Percentiles rank a stretch among this genome's conserved stretches.
Conservation (phyloP, 441 rosid genomes). For the Arabidopsis lyrata region DNA sequence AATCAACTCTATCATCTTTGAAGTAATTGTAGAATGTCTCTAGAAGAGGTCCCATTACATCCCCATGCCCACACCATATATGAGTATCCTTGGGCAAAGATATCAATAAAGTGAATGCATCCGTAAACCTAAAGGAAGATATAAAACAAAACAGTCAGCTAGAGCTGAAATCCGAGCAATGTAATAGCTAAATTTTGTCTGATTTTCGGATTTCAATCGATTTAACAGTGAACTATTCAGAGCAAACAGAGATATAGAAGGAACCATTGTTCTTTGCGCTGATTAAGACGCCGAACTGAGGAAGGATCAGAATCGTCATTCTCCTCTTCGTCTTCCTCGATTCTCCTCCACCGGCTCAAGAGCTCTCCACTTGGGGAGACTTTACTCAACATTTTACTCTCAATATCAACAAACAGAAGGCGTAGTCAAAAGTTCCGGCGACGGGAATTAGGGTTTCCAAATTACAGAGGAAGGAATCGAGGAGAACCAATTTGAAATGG, state of each 20-base stretch:
- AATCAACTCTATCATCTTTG: slow-evolving; percentile 71
- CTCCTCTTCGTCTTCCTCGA: slow-evolving; percentile 82
- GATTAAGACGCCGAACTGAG: slow-evolving; percentile 56
- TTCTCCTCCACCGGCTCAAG: slow-evolving; percentile 76
- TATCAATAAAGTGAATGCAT: slow-evolving; percentile 79
- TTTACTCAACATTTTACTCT: slow-evolving; percentile 51
- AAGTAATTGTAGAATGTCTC: slow-evolving; percentile 93
- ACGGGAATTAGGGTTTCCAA: slow-evolving; percentile 36
- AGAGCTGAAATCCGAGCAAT: not conserved
- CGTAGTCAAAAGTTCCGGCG: slow-evolving; percentile 27
- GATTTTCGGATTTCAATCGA: slow-evolving; percentile 1
- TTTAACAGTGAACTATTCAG: slow-evolving; percentile 16
- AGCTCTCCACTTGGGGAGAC: slow-evolving; percentile 58
- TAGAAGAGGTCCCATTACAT: slow-evolving; percentile 88
- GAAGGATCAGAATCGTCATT: slow-evolving; percentile 59
- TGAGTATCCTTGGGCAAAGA: slow-evolving; percentile 74
- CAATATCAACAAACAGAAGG: slow-evolving; percentile 9
- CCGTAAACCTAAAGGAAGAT: slow-evolving; percentile 69
- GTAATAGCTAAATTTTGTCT: not conserved
- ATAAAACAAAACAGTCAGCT: slow-evolving; percentile 15
- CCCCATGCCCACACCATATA: slow-evolving; percentile 87
- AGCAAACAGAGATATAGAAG: slow-evolving; percentile 1
- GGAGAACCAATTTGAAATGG: slow-evolving; percentile 28
- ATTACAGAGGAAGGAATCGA: not conserved
- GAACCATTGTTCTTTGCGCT: slow-evolving; percentile 89